Evolutionary conservation across 1,139 yeast species (phyloP), one percentile per base, ranked within the genome.

Genomic region (Lodderomyces oxycetoniae): DNA sequence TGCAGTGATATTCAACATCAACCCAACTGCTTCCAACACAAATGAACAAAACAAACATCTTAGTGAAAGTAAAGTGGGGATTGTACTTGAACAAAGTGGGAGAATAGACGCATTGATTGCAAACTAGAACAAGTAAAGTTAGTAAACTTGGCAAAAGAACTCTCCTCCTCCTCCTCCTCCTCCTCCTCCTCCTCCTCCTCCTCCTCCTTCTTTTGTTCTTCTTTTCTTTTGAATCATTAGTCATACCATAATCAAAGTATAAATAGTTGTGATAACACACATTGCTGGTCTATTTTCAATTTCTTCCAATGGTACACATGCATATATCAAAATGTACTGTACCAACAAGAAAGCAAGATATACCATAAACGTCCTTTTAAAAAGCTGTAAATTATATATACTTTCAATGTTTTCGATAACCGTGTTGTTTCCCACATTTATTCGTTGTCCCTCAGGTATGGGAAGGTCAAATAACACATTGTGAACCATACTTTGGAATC

Each of bases 301-400:
- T 12, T 57, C 63, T 14, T 70, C 68, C 40, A 65, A 66, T 1
- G 76, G 74, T 23, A 68, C 61, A 2, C 63, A 58, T 14, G 58
- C 49, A 41, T 64, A 72, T 28, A 65, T 56, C 20, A 59, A 47
- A 3, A 67, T 42, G 34, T 71, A 63, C 42, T 71, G 71, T 1
- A 53, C 39, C 22, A 67, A 40, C 39, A 71, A 51, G 15, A 57
- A 46, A 0, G 53, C 48, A 17, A 65, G 42, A 42, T 63, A 66
- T 4, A 48, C 26, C 24, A 52, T 45, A 32, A 59, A 43, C n/a
- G 57, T 48, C 3, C 40, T 36, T 11, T 52, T 44, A 30, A 55
- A 46, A 16, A 35, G 6, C 8, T 42, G 39, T 7, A 46, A 39
- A 33, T 50, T 47, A 26, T 46, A 46, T 13, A 49, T 43, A 11